Evolutionary conservation across 805 yeast species (phyloP).

Genomic region (Barnettozyma sucrosica): DNA sequence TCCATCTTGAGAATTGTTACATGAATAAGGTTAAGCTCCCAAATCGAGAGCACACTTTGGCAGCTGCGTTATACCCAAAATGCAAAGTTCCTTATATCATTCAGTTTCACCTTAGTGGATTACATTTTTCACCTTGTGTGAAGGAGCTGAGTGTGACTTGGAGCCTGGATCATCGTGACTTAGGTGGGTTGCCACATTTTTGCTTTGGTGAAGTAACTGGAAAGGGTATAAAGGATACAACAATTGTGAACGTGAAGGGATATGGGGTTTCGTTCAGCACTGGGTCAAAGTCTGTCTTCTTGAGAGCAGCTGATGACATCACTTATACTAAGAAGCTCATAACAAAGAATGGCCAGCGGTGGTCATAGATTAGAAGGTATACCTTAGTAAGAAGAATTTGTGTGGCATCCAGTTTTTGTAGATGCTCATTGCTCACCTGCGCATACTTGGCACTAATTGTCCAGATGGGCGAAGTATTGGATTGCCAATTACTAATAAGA

Average conservation of each 20-base stretch:
- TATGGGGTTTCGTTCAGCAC: neutral
- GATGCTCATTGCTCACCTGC: too few relatives aligned
- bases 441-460: too few relatives aligned
- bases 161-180: neutral
- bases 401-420: too few relatives aligned
- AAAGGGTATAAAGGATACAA: neutral
- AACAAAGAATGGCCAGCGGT: neutral
- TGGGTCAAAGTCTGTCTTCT: neutral
- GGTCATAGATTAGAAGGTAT: too few relatives aligned
- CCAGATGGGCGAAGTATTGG: too few relatives aligned
- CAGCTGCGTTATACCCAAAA: neutral
- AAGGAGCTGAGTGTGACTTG: neutral
- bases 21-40: neutral
- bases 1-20: neutral
- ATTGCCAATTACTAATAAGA: too few relatives aligned
- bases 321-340: neutral
- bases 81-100: neutral
- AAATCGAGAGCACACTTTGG: neutral
- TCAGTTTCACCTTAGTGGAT: neutral
- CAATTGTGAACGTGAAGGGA: neutral
- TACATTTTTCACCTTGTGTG: neutral
- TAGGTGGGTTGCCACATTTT: neutral
- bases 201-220: neutral
- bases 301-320: neutral
- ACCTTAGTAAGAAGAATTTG: too few relatives aligned